A percentile compares a stretch with the other conserved stretches of the same genome.
These are phyloP conservation scores for Microdochium trichocladiopsis DNA, from an alignment of 2,329 filamentous ascomycete species.

Conservation along the genomic window DNA sequence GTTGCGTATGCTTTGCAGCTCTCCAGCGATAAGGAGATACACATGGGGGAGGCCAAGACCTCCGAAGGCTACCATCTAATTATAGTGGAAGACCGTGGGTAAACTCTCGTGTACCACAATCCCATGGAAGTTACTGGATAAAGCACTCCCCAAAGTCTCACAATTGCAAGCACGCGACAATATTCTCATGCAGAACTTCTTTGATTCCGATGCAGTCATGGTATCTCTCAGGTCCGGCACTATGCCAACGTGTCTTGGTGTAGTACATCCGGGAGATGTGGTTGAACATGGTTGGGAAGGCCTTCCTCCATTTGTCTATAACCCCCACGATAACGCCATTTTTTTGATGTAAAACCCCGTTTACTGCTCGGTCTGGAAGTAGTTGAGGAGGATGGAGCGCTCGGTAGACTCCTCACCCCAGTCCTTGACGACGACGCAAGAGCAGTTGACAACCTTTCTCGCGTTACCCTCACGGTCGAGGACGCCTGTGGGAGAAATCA, in stretches of 20 bases:
- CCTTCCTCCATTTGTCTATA: constrained; percentile 16
- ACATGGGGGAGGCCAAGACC: constrained; percentile 62
- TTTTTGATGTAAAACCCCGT: constrained; percentile 14
- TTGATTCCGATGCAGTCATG: constrained; percentile 27
- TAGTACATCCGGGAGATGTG: constrained; percentile 15
- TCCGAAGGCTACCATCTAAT: constrained; percentile 73
- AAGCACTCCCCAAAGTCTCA: no score
- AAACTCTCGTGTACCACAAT: constrained; percentile 14
- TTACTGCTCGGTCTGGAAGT: constrained; percentile 93
- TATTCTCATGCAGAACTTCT: constrained; percentile 22
- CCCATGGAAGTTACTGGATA: constrained; percentile 1
- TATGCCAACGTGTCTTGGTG: constrained; percentile 1
- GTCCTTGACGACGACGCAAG: constrained; percentile 98
- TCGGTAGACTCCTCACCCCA: constrained; percentile 99
- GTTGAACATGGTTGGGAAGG: constrained; percentile 14
- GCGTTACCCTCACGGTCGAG: constrained; percentile 99
- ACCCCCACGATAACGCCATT: constrained; percentile 22
- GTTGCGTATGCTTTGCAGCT: constrained; percentile 64
- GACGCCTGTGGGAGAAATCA: constrained; percentile 56
- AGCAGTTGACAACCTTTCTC: constrained; percentile 99
- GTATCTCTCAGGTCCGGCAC: constrained; percentile 1
- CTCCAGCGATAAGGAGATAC: constrained; percentile 56
- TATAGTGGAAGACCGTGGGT: constrained; percentile 61
- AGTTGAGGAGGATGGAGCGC: constrained; percentile 98
- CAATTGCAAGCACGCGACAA: not conserved